Evolutionary conservation across 768 basidiomycete species (phyloP), one percentile per base, ranked within the genome.

Genomic region (Leccinum olivaceopallidum): DNA sequence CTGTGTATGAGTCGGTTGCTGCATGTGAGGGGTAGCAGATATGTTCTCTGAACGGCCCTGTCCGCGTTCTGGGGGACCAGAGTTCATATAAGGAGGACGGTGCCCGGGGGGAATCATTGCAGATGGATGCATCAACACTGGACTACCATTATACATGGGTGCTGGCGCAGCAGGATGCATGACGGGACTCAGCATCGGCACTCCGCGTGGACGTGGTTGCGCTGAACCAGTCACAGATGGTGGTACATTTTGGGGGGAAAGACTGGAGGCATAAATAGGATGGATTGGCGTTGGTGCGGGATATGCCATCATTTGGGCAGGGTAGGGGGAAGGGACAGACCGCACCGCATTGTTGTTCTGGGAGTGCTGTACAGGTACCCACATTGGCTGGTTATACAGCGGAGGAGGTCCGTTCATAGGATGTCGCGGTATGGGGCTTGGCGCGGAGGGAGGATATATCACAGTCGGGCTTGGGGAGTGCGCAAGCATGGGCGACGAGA

Each of bases 151-250:
- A 71, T 90, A 91, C 82, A 90, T 85, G 16, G 79, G 70, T 53
- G 66, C 68, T 55, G 81, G 75, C 24, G 77, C 76, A n/a, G 84
- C 81, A 70, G 83, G 83, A 36, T 83, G 74, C 76, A 89, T 80
- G n/a, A 82, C 83, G n/a, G 90, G 90, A 69, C 89, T 91, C 75
- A 91, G 83, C 71, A 88, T 75, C 14, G 83, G 73, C 75, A 89
- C 76, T 55, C 77, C 80, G 26, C 84, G 85, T 22, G 81, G 81
- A 54, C 85, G 76, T 32, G 66, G 70, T 36, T 71, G 77, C 6
- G 67, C 69, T 32, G 68, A 63, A 13, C 76, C 75, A 56, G 71
- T 65, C 9, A 66, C 57, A 56, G 70, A 59, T 55, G 69, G 62
- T 58, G 69, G 66, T 37, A 76, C 67, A 26, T 70, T 77, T 60